Evolutionary conservation across 768 basidiomycete genomes (phyloP).

Genomic region (Psilocybe cubensis): DNA sequence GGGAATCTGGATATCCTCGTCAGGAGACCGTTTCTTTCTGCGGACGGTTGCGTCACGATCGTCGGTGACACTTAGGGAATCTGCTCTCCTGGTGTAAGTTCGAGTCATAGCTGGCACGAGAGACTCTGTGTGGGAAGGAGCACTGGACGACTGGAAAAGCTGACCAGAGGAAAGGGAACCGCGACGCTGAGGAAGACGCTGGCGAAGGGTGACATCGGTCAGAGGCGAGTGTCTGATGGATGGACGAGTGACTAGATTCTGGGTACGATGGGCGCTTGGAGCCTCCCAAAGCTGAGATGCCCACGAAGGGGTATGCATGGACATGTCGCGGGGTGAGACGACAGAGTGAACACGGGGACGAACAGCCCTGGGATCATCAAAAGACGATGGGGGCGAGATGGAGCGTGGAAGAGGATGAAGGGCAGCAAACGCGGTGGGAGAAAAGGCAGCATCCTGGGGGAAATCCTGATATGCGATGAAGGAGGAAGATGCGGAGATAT

Average conservation of each 20-base stretch:
- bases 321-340: conserved; percentile 59
- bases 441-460: conserved; percentile 45
- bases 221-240: conserved; percentile 54
- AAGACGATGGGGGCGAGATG: conserved; percentile 57
- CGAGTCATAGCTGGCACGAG: conserved; percentile 54
- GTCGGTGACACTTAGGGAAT: conserved; percentile 59
- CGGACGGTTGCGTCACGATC: conserved; percentile 80
- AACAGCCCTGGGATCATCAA: conserved; percentile 46
- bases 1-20: conserved; percentile 36
- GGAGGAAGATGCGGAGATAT: conserved; percentile 41
- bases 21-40: conserved; percentile 51
- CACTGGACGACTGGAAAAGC: conserved; percentile 73
- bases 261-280: conserved; percentile 46
- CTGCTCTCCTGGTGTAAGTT: conserved; percentile 68
- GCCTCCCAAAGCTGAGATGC: conserved; percentile 67
- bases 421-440: conserved; percentile 63
- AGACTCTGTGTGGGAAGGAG: conserved; percentile 58
- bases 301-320: conserved; percentile 65
- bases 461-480: conserved; percentile 53
- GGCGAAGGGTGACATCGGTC: conserved; percentile 41
- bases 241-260: conserved; percentile 43
- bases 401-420: conserved; percentile 67
- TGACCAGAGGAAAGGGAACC: conserved; percentile 52
- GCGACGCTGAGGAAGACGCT: conserved; percentile 44
- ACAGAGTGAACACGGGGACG: conserved; percentile 55